These are phyloP conservation scores for Penicillium sp. DNA, from an alignment of 2,329 filamentous ascomycete genomes.

Conservation along the genomic window DNA sequence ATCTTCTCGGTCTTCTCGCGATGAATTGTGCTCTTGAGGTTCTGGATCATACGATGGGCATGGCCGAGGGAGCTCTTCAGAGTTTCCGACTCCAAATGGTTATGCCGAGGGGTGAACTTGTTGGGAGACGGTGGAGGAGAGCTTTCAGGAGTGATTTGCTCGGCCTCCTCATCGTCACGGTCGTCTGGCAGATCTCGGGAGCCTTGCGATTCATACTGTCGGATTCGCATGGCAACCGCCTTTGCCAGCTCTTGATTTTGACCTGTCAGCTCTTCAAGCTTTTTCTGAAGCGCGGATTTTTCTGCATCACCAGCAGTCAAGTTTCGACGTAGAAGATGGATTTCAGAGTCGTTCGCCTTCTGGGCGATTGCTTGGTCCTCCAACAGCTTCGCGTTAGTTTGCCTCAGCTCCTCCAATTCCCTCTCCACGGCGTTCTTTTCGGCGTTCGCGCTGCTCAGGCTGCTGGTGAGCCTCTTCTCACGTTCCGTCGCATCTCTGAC, in stretches of 20 bases:
- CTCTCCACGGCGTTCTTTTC: constrained; percentile 79
- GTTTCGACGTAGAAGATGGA: constrained; percentile 79
- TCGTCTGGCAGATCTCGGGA: constrained; percentile 62
- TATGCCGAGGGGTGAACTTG: constrained; percentile 88
- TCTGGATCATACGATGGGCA: constrained; percentile 95
- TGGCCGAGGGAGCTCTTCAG: constrained; percentile 92
- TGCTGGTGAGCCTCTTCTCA: constrained; percentile 77
- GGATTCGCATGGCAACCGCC: constrained; percentile 74
- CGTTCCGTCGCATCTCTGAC: constrained; percentile 77
- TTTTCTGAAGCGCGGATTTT: constrained; percentile 73
- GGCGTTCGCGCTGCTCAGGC: constrained; percentile 66
- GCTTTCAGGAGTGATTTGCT: constrained; percentile 78
- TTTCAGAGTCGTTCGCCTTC: constrained; percentile 86
- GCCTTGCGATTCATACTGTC: constrained; percentile 65
- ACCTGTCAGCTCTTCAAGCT: constrained; percentile 80
- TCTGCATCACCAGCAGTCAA: constrained; percentile 78
- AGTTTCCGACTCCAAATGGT: constrained; percentile 92
- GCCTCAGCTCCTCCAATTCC: constrained; percentile 87
- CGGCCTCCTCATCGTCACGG: constrained; percentile 64
- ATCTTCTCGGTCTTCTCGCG: constrained; percentile 98
- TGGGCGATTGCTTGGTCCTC: constrained; percentile 77
- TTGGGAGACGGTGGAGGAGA: constrained; percentile 88
- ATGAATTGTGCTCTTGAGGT: constrained; percentile 90
- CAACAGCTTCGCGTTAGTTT: constrained; percentile 72
- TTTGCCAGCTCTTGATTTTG: constrained; percentile 91